Evolutionary conservation across 441 rosid genomes (phyloP).

Genomic region (Gossypium trilobum): DNA sequence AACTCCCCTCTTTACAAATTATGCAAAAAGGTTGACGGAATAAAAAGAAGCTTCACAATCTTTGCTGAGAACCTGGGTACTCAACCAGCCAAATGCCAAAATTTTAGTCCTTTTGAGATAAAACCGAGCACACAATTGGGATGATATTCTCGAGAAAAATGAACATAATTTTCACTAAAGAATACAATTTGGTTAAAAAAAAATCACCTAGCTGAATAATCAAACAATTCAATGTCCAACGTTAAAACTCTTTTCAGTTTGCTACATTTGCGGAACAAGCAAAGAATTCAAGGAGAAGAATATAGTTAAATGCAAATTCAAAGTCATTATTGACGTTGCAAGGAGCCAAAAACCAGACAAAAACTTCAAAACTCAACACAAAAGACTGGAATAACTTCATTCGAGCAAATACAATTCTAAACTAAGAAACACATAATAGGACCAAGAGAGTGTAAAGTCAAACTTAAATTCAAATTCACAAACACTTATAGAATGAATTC

Average conservation of each 20-base stretch:
- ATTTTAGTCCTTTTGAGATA: background rate
- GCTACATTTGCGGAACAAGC: background rate
- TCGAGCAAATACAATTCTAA: background rate
- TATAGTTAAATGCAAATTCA: background rate
- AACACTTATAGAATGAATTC: conserved; percentile 16
- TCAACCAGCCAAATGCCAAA: background rate
- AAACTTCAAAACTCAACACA: background rate
- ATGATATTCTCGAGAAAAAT: background rate
- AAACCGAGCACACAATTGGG: background rate
- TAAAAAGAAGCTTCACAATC: conserved; percentile 12
- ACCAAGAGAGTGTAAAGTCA: conserved; percentile 12
- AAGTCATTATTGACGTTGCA: conserved; percentile 1
- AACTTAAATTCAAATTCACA: conserved; percentile 16
- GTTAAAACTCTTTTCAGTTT: conserved; percentile 1
- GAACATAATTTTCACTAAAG: background rate
- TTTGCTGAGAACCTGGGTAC: conserved; percentile 12
- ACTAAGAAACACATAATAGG: background rate
- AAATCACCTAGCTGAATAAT: background rate
- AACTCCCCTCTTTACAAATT: conserved; percentile 5
- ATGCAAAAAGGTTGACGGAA: background rate
- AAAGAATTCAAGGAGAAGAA: conserved; percentile 5
- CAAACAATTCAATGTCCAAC: background rate
- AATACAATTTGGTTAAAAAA: background rate
- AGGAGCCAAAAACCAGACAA: background rate
- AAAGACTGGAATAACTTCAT: background rate